Evolutionary conservation across 176 grass and related monocot species (phyloP).

Genomic region (Aegilops longissima): DNA sequence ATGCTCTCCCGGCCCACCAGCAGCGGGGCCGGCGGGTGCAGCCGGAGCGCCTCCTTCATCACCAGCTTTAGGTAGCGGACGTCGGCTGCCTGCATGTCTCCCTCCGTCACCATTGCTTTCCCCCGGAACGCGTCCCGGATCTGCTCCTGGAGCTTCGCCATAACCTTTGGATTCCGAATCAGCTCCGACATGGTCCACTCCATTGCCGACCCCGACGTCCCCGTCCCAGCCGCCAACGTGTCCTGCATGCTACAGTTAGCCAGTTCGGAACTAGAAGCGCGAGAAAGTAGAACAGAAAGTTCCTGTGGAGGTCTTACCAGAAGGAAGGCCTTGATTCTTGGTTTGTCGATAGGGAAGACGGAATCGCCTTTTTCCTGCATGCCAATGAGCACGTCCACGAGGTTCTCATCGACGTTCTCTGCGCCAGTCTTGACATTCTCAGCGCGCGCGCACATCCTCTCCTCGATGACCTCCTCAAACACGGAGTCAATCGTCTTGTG

Average conservation of each 20-base stretch:
- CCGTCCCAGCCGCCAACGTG: constrained; percentile 52
- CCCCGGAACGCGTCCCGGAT: constrained; percentile 31
- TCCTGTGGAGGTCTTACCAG: not conserved
- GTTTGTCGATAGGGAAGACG: constrained; percentile 33
- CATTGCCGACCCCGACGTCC: constrained; percentile 35
- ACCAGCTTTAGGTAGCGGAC: constrained; percentile 63
- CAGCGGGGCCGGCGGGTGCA: constrained; percentile 62
- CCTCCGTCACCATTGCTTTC: constrained; percentile 30
- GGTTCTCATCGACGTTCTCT: constrained; percentile 20
- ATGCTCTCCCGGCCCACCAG: constrained; percentile 47
- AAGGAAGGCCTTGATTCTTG: constrained; percentile 54
- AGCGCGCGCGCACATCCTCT: not conserved
- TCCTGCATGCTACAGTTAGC: not conserved
- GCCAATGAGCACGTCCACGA: constrained; percentile 44
- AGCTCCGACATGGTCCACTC: constrained; percentile 36
- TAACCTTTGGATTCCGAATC: constrained; percentile 43
- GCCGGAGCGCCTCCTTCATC: constrained; percentile 23
- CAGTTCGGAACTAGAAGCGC: too few relatives aligned
- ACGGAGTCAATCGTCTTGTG: constrained; percentile 31
- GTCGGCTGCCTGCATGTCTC: constrained; percentile 19
- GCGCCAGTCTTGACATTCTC: constrained; percentile 19
- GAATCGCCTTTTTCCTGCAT: constrained; percentile 40
- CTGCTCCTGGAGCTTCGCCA: constrained; percentile 61
- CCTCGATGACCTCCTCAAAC: constrained; percentile 35
- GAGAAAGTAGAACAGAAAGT: too few relatives aligned